These are phyloP conservation scores for Passalora sequoiae DNA, from an alignment of 2,329 filamentous ascomycete species.

Conservation along the genomic window DNA sequence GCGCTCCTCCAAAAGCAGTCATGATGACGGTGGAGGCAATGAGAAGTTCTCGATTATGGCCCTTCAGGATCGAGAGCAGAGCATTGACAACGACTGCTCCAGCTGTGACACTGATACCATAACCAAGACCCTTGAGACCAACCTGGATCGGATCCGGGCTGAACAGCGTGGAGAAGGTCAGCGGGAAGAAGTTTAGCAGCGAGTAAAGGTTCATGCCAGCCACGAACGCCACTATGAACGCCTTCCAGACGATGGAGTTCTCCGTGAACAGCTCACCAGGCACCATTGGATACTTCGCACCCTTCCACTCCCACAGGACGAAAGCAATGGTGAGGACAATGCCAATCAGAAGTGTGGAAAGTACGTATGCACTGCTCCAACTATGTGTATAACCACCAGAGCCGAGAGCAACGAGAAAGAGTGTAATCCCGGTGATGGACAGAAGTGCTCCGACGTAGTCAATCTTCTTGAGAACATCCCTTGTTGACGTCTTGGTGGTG, in stretches of 20 bases:
- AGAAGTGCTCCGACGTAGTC: conserved; percentile 49
- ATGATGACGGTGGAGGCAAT: conserved; percentile 57
- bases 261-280: conserved; percentile 21
- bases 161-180: conserved; percentile 14
- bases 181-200: conserved; percentile 51
- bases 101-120: conserved; percentile 56
- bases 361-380: conserved; percentile 21
- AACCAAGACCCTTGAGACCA: conserved; percentile 23
- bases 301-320: conserved; percentile 25
- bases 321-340: conserved; percentile 21
- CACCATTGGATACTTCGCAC: conserved; percentile 26
- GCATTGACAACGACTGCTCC: conserved; percentile 56
- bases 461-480: conserved; percentile 39
- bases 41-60: conserved; percentile 55
- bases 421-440: conserved; percentile 44
- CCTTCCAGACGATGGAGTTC: conserved; percentile 28
- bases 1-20: conserved; percentile 50
- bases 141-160: conserved; percentile 13
- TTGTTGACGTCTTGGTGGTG: background rate
- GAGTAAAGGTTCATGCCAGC: conserved; percentile 32
- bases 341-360: conserved; percentile 24
- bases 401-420: conserved; percentile 43
- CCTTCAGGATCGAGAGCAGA: conserved; percentile 53
- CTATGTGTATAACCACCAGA: conserved; percentile 14
- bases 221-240: conserved; percentile 32